Percentiles rank a stretch among this genome's conserved stretches.
Conservation (phyloP, 441 rosid genomes). For the Croton laevigatus region DNA sequence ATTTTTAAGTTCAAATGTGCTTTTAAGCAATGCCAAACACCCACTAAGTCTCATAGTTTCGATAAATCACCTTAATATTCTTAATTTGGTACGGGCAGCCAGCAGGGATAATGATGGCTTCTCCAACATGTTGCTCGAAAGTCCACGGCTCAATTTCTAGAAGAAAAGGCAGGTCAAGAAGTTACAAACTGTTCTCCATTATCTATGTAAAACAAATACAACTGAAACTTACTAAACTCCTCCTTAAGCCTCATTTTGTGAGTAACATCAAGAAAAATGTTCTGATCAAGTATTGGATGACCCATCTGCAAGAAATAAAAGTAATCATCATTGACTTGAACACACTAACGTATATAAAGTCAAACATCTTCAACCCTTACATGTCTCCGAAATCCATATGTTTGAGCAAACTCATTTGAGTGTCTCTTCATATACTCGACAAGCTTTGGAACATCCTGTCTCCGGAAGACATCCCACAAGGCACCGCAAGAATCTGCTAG, state of each 20-base stretch:
- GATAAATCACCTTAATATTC: constrained; percentile 64
- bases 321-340: constrained; percentile 20
- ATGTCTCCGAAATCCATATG: constrained; percentile 37
- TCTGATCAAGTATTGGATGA: constrained; percentile 87
- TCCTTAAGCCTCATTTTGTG: constrained; percentile 86
- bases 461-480: constrained; percentile 91
- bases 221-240: constrained; percentile 65
- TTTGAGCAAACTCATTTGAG: constrained; percentile 48
- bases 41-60: neutral
- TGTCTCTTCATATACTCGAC: constrained; percentile 69
- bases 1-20: no score
- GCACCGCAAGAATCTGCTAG: constrained; percentile 62
- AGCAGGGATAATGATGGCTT: constrained; percentile 89
- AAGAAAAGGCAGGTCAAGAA: constrained; percentile 18
- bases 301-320: constrained; percentile 46
- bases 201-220: constrained; percentile 1
- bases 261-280: constrained; percentile 68
- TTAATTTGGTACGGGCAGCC: constrained; percentile 95
- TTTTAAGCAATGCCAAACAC: no score
- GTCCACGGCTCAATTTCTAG: constrained; percentile 95
- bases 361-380: constrained; percentile 38
- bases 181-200: constrained; percentile 2
- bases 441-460: constrained; percentile 86
- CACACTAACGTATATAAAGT: constrained; percentile 15
- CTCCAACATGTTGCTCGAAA: constrained; percentile 92